A percentile compares a stretch with the other conserved stretches of the same genome.
Conservation (phyloP, 164 flowering plant species). For the Tinospora cordifolia region DNA sequence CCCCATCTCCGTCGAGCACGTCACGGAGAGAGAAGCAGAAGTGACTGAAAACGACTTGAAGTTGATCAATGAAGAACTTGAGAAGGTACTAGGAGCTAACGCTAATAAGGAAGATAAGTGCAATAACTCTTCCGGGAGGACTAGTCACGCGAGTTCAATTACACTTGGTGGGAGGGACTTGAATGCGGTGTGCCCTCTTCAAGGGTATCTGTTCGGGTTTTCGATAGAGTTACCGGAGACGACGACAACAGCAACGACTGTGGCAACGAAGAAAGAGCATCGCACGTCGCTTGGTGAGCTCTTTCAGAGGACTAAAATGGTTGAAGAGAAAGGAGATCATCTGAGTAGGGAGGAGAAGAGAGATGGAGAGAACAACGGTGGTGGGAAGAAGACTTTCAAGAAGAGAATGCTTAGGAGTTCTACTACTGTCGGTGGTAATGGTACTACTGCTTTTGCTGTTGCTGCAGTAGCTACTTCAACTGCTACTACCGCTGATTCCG, state of each 20-base stretch:
- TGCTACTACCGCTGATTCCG: constrained; percentile 31
- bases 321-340: constrained; percentile 38
- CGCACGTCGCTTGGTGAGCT: constrained; percentile 82
- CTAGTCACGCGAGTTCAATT: constrained; percentile 58
- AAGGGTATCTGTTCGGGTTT: constrained; percentile 71
- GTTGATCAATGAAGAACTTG: constrained; percentile 72
- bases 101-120: constrained; percentile 48
- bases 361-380: constrained; percentile 46
- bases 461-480: constrained; percentile 20
- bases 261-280: constrained; percentile 51
- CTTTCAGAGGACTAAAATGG: constrained; percentile 57
- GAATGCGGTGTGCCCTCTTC: constrained; percentile 59
- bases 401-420: constrained; percentile 36
- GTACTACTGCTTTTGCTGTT: constrained; percentile 34
- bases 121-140: constrained; percentile 56
- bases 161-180: constrained; percentile 51
- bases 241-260: constrained; percentile 22
- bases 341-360: constrained; percentile 30
- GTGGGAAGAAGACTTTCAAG: constrained; percentile 48
- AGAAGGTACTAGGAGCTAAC: constrained; percentile 64
- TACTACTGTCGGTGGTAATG: constrained; percentile 6
- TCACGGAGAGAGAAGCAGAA: constrained; percentile 58
- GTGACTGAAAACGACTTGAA: constrained; percentile 63
- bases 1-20: constrained; percentile 45
- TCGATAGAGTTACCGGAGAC: constrained; percentile 52